Base-by-base conservation (phyloP, 2,329 filamentous ascomycete species). In the Fusarium sp. region DNA sequence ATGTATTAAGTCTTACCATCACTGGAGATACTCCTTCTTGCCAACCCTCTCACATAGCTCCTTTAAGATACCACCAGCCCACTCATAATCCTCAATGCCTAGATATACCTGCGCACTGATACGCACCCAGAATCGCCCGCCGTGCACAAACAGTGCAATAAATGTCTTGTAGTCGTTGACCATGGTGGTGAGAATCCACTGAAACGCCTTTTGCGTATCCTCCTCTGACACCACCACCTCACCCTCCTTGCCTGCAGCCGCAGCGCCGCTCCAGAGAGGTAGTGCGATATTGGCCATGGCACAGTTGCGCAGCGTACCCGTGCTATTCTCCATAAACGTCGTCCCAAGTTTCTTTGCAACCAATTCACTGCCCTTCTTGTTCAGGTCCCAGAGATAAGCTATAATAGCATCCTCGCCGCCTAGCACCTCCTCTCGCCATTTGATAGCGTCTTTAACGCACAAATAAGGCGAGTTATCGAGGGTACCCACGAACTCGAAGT, bases 81-180 rank as follows among this genome's bases (percentile, higher is more conserved):
- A 92, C 76, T 91, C 87, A 75, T 96, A 97, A 78, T 98, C 94
- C 14, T 84, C 84, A 68, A 91, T 77, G 26, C 93, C 93, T n/a
- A 98, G 80, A 76, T 96, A 98, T 0, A 96, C 86, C 83, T 97
- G 94, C 15, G 88, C 93, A 76, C 92, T 94, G 47, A 97, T 75
- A 49, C 95, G 83, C 0, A 86, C 83, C 92, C 92, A 97, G 76
- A 90, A 87, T 54, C 84, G 84, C 0, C 85, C 86, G 0, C 80
- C 84, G 69, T 94, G 89, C 10, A 85, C 78, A 59, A 89, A 88
- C 4, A 92, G 75, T 1, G 90, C 84, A 52, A 96, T 80, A 73
- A 93, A 95, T 0, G 94, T 96, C 56, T 90, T 84, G 77, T 89
- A 87, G n/a, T 91, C 86, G 1, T 80, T 73, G 15, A 88, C 78